These are phyloP conservation scores for Allium cepa DNA, from an alignment of 106 monocot species.

Conservation along the genomic window DNA sequence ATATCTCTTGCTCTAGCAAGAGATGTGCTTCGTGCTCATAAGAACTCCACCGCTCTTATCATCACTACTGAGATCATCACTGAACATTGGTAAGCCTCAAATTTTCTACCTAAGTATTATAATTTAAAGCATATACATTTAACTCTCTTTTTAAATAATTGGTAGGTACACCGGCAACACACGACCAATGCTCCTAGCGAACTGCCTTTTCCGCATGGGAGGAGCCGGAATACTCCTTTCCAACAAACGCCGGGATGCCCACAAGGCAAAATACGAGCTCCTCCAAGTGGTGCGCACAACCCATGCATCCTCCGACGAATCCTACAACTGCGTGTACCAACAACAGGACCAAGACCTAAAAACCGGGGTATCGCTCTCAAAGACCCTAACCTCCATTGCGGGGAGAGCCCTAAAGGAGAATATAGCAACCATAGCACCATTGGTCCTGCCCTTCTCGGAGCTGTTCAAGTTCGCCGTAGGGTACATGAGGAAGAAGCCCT, in stretches of 20 bases:
- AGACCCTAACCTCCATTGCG: constrained; percentile 33
- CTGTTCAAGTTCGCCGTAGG: neutral
- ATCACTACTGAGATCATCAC: constrained; percentile 6
- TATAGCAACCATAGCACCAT: constrained; percentile 58
- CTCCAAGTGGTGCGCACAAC: constrained; percentile 57
- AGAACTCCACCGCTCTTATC: neutral
- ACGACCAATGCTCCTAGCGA: constrained; percentile 3
- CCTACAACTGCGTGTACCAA: constrained; percentile 35
- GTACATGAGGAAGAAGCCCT: constrained; percentile 26
- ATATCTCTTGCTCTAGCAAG: neutral
- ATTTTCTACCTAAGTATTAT: neutral
- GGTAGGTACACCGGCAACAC: constrained; percentile 5
- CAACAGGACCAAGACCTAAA: neutral
- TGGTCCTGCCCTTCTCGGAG: constrained; percentile 49
- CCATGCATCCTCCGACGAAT: constrained; percentile 52
- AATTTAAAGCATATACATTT: neutral
- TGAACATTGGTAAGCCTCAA: neutral
- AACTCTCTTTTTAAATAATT: neutral
- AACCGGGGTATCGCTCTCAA: neutral
- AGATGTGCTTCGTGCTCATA: neutral
- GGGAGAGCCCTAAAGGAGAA: constrained; percentile 57
- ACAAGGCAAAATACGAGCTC: neutral
- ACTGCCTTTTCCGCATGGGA: constrained; percentile 9
- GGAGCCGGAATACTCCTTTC: neutral
- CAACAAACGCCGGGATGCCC: neutral